These are phyloP conservation scores for Myriosclerotinia scirpicola DNA, from an alignment of 2,329 filamentous ascomycete genomes.

Conservation along the genomic window DNA sequence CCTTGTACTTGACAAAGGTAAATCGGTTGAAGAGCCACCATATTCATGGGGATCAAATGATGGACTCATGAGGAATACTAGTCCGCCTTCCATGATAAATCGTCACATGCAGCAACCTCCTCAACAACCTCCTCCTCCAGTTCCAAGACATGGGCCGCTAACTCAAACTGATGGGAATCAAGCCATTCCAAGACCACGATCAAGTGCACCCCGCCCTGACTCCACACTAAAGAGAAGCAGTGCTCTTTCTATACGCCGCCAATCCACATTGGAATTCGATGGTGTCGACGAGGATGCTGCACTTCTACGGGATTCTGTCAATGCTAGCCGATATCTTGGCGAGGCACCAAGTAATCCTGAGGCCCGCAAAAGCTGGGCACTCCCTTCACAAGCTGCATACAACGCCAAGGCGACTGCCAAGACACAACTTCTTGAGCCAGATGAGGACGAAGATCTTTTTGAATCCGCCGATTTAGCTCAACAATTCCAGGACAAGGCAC, in stretches of 20 bases:
- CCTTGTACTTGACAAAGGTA: conserved; percentile 37
- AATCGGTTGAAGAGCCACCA: conserved; percentile 35
- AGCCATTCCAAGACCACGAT: conserved; percentile 23
- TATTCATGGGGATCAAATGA: conserved; percentile 41
- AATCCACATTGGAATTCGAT: conserved; percentile 37
- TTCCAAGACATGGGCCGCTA: conserved; percentile 22
- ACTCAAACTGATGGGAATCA: conserved; percentile 14
- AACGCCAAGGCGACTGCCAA: conserved; percentile 31
- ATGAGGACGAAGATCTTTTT: conserved; percentile 37
- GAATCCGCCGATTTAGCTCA: conserved; percentile 37
- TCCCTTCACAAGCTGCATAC: conserved; percentile 28
- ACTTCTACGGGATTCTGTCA: conserved; percentile 39
- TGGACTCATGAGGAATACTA: conserved; percentile 36
- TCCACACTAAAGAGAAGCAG: conserved; percentile 38
- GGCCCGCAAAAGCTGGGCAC: conserved; percentile 37
- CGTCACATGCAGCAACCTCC: conserved; percentile 27
- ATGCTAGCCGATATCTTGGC: conserved; percentile 36
- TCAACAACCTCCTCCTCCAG: conserved; percentile 18
- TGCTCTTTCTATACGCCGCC: conserved; percentile 33
- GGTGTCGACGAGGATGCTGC: conserved; percentile 40
- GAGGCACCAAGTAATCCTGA: conserved; percentile 30
- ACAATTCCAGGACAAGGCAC: conserved; percentile 34
- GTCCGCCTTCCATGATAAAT: conserved; percentile 33
- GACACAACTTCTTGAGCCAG: conserved; percentile 34
- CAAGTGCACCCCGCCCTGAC: conserved; percentile 17